Percentiles rank a stretch among this genome's conserved stretches.
phyloP scores from a whole-genome alignment of 2,329 filamentous ascomycete genomes.

The Waltergamsia citrina region DNA sequence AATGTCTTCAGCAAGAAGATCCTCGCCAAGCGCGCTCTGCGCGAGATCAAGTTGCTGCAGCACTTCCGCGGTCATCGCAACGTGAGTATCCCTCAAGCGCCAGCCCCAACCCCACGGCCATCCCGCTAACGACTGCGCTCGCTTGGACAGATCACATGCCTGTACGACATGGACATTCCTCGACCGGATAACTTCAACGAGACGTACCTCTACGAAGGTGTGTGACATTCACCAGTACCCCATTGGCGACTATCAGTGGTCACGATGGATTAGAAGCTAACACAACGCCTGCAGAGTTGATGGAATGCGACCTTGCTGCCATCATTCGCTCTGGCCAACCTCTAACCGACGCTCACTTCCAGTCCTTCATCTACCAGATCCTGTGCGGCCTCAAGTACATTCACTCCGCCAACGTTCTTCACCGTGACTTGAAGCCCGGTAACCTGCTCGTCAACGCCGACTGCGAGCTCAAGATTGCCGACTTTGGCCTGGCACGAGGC shows the following conservation, averaged over 20 bases:
- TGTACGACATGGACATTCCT: constrained; percentile 99
- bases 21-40: constrained; percentile 89
- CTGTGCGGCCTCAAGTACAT: constrained; percentile 98
- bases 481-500: constrained; percentile 92
- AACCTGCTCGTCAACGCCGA: constrained; percentile 97
- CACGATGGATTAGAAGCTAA: no score
- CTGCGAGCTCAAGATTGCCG: constrained; percentile 98
- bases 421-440: constrained; percentile 93
- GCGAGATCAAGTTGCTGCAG: constrained; percentile 97
- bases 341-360: constrained; percentile 96
- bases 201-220: constrained; percentile 96
- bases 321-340: constrained; percentile 97
- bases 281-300: constrained; percentile 66
- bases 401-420: constrained; percentile 94
- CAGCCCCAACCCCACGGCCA: neutral
- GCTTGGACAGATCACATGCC: constrained; percentile 94
- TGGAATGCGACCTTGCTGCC: constrained; percentile 97
- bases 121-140: neutral
- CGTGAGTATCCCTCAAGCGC: constrained; percentile 35
- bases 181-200: constrained; percentile 97
- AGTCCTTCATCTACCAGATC: constrained; percentile 99
- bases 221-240: constrained; percentile 15
- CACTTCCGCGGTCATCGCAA: constrained; percentile 91
- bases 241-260: no score
- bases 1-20: constrained; percentile 99